Evolutionary conservation across 345 rosid genomes (phyloP).

Genomic region (Syzygium grande): DNA sequence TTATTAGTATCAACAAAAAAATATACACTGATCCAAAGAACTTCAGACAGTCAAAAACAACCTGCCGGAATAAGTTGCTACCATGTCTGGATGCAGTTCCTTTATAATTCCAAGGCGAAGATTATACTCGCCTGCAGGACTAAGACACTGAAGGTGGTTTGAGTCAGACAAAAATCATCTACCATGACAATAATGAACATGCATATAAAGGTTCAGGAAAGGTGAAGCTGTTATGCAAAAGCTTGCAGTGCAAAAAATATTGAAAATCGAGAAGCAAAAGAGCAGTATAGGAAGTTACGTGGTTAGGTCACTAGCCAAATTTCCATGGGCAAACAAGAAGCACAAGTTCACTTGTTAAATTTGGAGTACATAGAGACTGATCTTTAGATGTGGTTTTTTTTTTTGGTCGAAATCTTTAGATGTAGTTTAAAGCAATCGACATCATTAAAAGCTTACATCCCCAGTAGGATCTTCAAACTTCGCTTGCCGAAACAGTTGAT

Average conservation of each 20-base stretch:
- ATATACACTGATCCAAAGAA: not conserved
- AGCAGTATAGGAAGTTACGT: not conserved
- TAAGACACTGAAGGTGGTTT: constrained; percentile 63
- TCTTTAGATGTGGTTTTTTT: not conserved
- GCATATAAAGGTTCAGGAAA: not conserved
- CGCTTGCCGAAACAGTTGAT: constrained; percentile 97
- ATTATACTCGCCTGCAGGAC: constrained; percentile 98
- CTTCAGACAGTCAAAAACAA: constrained; percentile 21
- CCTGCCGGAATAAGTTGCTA: constrained; percentile 98
- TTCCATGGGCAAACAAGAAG: not conserved
- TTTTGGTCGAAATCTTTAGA: not conserved
- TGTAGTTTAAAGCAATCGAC: not conserved
- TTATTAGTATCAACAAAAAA: not conserved
- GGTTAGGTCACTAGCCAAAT: not conserved
- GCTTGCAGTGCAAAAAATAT: not conserved
- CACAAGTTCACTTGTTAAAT: not conserved
- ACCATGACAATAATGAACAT: not conserved
- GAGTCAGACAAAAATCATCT: not conserved
- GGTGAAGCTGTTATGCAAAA: not conserved
- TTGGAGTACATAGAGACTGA: not conserved
- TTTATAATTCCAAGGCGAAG: constrained; percentile 96
- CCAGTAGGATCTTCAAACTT: constrained; percentile 96
- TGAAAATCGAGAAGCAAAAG: not conserved
- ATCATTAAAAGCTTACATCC: constrained; percentile 52
- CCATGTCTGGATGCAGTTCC: constrained; percentile 98